Percentiles rank a stretch among this genome's conserved stretches.
Conservation (phyloP, 345 rosid genomes). For the Fremontodendron californicum region DNA sequence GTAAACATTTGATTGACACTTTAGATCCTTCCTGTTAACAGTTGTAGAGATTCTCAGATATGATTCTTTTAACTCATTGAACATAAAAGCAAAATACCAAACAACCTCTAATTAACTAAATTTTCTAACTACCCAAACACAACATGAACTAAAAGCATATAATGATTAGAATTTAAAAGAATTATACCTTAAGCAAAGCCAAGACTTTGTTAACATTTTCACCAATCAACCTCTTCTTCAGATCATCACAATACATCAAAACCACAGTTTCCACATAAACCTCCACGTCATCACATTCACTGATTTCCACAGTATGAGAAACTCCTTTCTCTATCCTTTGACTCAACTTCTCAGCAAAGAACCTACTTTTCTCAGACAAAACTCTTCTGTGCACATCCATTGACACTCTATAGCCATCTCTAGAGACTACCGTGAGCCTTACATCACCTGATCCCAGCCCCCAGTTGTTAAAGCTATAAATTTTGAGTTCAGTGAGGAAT, state of each 20-base stretch:
- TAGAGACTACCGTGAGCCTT: conserved; percentile 69
- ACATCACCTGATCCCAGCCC: conserved; percentile 63
- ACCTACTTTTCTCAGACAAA: conserved; percentile 67
- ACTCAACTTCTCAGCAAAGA: conserved; percentile 66
- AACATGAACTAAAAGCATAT: neutral
- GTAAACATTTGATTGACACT: neutral
- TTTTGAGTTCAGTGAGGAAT: conserved; percentile 56
- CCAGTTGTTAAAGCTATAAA: conserved; percentile 7
- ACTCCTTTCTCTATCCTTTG: conserved; percentile 45
- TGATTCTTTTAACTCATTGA: neutral
- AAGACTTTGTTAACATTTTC: conserved; percentile 63
- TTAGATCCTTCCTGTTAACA: neutral
- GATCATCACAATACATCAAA: conserved; percentile 80
- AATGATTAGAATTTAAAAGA: neutral
- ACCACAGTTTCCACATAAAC: conserved; percentile 79
- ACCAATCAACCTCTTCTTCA: conserved; percentile 67
- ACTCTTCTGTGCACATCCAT: conserved; percentile 75
- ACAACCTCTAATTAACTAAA: neutral
- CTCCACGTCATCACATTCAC: conserved; percentile 89
- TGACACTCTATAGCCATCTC: conserved; percentile 61
- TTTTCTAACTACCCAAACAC: neutral
- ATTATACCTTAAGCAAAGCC: conserved; percentile 77
- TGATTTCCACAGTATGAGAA: conserved; percentile 79
- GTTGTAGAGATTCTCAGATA: neutral
- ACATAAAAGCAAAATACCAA: neutral